Evolutionary conservation across 306 rosid genomes (phyloP).

Genomic region (Rosa lucieae): DNA sequence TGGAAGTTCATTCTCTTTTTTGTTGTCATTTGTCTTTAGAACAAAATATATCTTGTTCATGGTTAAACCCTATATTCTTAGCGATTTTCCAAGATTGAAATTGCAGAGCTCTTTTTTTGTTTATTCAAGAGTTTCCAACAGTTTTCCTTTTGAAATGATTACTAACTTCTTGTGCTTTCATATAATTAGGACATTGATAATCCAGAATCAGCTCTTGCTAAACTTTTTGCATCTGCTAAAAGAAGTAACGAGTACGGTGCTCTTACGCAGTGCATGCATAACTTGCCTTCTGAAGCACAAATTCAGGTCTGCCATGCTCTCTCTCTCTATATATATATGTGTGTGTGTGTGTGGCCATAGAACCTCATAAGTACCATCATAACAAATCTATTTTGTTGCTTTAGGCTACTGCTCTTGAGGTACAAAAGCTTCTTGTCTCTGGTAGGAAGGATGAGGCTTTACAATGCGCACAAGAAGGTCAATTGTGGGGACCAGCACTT

Average conservation of each 20-base stretch:
- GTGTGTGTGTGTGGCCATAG: not conserved
- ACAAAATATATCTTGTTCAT: not conserved
- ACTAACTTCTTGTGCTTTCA: conserved; percentile 21
- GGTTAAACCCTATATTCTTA: not conserved
- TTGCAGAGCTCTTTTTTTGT: not conserved
- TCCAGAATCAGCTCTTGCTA: conserved; percentile 65
- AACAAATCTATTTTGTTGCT: conserved; percentile 27
- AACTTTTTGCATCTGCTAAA: conserved; percentile 60
- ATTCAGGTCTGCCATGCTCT: conserved; percentile 37
- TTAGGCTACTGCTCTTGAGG: conserved; percentile 68
- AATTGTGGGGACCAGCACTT: conserved; percentile 82
- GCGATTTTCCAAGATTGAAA: not conserved
- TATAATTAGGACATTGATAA: conserved; percentile 52
- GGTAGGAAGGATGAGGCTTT: conserved; percentile 67
- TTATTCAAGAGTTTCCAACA: not conserved
- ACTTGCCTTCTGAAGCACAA: conserved; percentile 61
- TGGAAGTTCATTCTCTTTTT: not conserved
- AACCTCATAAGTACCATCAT: not conserved
- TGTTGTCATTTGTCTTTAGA: not conserved
- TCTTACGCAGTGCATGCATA: conserved; percentile 47
- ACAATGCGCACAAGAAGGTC: conserved; percentile 69
- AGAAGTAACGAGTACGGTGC: conserved; percentile 44
- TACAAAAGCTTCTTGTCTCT: conserved; percentile 66
- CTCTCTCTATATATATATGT: not conserved
- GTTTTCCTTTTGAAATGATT: not conserved